Evolutionary conservation across 768 basidiomycete genomes (phyloP).

Genomic region (Agaricus sinodeliciosus): DNA sequence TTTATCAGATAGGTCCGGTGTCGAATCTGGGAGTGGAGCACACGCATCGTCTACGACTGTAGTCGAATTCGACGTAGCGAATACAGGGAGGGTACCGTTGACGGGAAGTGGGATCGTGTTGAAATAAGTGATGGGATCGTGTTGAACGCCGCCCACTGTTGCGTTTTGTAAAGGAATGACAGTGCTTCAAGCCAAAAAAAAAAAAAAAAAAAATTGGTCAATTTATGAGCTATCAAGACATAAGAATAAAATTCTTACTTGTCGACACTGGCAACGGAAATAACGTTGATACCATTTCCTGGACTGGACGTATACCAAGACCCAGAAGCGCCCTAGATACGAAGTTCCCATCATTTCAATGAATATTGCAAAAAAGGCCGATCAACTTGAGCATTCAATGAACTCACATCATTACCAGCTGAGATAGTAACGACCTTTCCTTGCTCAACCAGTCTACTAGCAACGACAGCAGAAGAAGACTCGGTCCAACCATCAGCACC

Average conservation of each 20-base stretch:
- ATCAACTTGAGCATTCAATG: too few species aligned
- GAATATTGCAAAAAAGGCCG: too few species aligned
- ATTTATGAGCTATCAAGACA: too few species aligned
- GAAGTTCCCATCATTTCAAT: background rate
- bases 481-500: conserved; percentile 61
- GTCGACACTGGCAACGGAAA: conserved; percentile 49
- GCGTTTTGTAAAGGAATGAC: conserved; percentile 52
- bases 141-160: conserved; percentile 39
- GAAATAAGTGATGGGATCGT: conserved; percentile 51
- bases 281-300: conserved; percentile 47
- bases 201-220: too few species aligned
- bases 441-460: conserved; percentile 46
- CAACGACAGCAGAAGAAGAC: conserved; percentile 44
- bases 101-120: conserved; percentile 41
- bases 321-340: conserved; percentile 40
- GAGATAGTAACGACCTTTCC: conserved; percentile 61
- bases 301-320: conserved; percentile 56
- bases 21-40: conserved; percentile 41
- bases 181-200: conserved; percentile 25
- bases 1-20: conserved; percentile 46
- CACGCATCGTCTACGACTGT: conserved; percentile 54
- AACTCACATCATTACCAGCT: conserved; percentile 43
- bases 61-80: conserved; percentile 49
- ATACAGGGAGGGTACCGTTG: conserved; percentile 42
- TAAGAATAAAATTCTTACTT: conserved; percentile 25